Conservation (phyloP, 2,329 filamentous ascomycete species). For the Plectosphaerella sp. region DNA sequence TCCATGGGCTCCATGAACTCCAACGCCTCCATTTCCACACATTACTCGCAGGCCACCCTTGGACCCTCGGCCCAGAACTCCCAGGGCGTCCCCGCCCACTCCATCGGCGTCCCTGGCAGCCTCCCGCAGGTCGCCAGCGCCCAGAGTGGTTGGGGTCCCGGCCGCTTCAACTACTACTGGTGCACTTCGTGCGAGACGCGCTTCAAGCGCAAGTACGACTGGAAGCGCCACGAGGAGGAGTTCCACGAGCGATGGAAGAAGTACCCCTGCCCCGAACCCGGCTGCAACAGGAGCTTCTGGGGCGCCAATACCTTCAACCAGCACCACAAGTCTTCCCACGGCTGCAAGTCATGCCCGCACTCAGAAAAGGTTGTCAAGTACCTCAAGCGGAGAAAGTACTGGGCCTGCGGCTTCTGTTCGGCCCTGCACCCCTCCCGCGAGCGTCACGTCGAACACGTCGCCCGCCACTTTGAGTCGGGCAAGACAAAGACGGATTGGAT, state of each 20-base stretch:
- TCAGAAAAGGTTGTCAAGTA: constrained; percentile 60
- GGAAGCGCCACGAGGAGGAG: constrained; percentile 66
- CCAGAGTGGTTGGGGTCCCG: constrained; percentile 13
- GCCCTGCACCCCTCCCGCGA: constrained; percentile 59
- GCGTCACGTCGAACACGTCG: constrained; percentile 64
- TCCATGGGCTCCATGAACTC: constrained; percentile 22
- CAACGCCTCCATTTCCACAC: constrained; percentile 20
- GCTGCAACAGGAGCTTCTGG: constrained; percentile 64
- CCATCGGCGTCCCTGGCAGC: constrained; percentile 5
- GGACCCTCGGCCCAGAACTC: constrained; percentile 26
- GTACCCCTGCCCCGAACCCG: constrained; percentile 59
- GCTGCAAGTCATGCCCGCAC: constrained; percentile 61
- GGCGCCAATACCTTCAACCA: constrained; percentile 65
- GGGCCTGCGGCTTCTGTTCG: constrained; percentile 66
- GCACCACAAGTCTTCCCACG: constrained; percentile 62
- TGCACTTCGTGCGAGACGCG: constrained; percentile 58
- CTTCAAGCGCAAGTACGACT: constrained; percentile 65
- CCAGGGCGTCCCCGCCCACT: constrained; percentile 20
- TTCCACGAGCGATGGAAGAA: constrained; percentile 66
- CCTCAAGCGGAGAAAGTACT: constrained; percentile 60
- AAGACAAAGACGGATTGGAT: constrained; percentile 63
- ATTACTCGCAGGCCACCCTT: constrained; percentile 29
- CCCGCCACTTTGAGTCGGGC: constrained; percentile 60
- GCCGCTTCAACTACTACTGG: constrained; percentile 44
- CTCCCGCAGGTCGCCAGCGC: constrained; percentile 12